Evolutionary conservation across 192 early-diverging fungal species (phyloP), one percentile per base, ranked within the genome.

Genomic region (Gryganskiella cystojenkinii): DNA sequence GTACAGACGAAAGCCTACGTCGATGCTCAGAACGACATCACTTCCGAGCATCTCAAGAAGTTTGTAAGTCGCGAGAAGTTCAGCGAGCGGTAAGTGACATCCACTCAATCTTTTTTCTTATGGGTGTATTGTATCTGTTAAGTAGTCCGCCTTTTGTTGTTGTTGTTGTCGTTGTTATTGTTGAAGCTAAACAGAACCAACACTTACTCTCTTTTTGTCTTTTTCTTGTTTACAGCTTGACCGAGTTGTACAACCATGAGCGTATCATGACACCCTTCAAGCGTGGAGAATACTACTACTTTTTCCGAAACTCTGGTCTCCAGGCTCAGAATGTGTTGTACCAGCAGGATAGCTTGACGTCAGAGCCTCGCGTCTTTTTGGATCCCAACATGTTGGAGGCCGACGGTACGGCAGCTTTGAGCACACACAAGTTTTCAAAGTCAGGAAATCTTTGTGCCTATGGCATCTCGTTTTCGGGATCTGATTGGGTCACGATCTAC

Each of bases 401-500:
- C 6, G 87, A 89, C 61, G 87, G 87, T 24, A 89, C 87, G 14
- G 73, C 81, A 22, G 56, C 84, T 15, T 47, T 92, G 25, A 70
- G 51, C 46, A 71, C 73, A 2, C 85, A 82, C 63, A 59, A 46
- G 3, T 91, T 91, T 74, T 86, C 85, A 15, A 78, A 89, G 64
- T 66, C 53, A 3, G 88, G 88, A 4, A 86, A 84, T 20, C 74
- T 81, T 11, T 90, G 86, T 70, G 85, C 75, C 0, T 91, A 90
- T 71, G 81, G 76, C 15, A 69, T 75, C 30, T 60, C 64, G 31
- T 81, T 67, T 44, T 89, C 87, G 45, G 90, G 90, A 56, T 83
- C 80, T 55, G 90, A 91, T 67, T 91, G 90, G 90, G 86, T 88
- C 55, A 87, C 61, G 13, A 80, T 88, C 35, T 84, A 89, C 66